Base-by-base conservation (phyloP, 768 basidiomycete genomes). In the Mycena maculata region DNA sequence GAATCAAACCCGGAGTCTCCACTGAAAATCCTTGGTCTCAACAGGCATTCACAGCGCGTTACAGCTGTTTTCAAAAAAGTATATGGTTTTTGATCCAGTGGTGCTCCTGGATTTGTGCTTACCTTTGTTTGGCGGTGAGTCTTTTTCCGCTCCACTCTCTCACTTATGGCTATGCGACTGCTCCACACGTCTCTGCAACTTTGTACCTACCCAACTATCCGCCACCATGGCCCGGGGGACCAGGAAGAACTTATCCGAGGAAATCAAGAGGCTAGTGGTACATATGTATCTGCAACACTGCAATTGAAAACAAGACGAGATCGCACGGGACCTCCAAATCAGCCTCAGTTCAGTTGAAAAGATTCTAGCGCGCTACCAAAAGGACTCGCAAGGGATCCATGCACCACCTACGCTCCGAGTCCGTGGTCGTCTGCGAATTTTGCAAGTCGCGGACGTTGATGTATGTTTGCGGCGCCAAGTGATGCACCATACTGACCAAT, bases 381-480 rank as follows among this genome's bases (percentile, higher is more conserved):
- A 3, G 11, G 45, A 58, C n/a, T 48, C 44, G 28, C 31, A 38
- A 23, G 58, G 58, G 12, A 38, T 48, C 15, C 12, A n/a, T 33
- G n/a, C 27, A 25, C 1, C 39, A 9, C 57, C 58, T 6, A 49
- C 58, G n/a, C 45, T 59, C 31, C 58, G 58, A 48, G 58, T 59
- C 15, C 56, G 22, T 27, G 56, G 42, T 10, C 56, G 42, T 30
- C 56, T 30, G 9, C 41, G 56, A 4, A 16, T 33, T 45, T 45
- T 57, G 30, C 3, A 27, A 22, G 16, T 42, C 1, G 55, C 55
- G 18, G 55, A 56, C 38, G 41, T 56, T 20, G 55, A 56, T 42
- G 55, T 56, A 28, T 5, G 55, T 44, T n/a, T n/a, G n/a, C n/a
- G n/a, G n/a, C n/a, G n/a, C n/a, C n/a, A n/a, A n/a, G 36, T 9